A percentile compares a stretch with the other conserved stretches of the same genome.
Conservation (phyloP, 257 asterid species). For the Capsicum baccatum region DNA sequence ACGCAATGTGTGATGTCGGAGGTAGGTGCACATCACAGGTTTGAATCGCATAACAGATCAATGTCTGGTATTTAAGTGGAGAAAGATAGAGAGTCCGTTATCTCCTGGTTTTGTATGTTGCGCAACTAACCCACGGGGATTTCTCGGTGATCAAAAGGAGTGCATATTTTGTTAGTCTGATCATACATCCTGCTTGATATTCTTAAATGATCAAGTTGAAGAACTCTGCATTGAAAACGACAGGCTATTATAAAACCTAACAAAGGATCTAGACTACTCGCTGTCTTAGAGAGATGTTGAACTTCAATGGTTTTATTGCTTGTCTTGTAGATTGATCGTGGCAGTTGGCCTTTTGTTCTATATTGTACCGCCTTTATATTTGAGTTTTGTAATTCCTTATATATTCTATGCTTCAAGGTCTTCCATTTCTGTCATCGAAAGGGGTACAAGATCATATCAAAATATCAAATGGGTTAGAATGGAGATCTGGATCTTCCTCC, state of each 20-base stretch:
- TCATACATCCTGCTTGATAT: background rate
- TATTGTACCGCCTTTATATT: background rate
- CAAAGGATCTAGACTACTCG: background rate
- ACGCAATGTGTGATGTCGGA: background rate
- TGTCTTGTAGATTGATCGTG: background rate
- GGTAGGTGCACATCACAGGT: background rate
- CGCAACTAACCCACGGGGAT: background rate
- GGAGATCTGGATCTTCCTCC: background rate
- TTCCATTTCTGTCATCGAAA: constrained; percentile 8
- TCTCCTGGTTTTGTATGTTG: background rate
- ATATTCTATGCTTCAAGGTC: background rate
- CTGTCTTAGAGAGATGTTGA: background rate
- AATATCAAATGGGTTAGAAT: background rate
- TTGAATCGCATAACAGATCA: background rate
- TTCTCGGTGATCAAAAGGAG: background rate
- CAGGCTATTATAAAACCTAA: background rate
- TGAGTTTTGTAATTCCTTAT: constrained; percentile 5
- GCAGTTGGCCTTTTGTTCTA: background rate
- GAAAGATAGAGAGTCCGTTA: background rate
- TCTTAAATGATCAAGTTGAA: background rate
- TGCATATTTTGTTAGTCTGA: background rate
- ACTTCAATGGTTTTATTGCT: constrained; percentile 5
- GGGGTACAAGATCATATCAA: background rate
- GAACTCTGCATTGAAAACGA: background rate
- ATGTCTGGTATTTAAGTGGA: background rate